Conservation (phyloP, 2,329 filamentous ascomycete genomes). For the Davidsoniella eucalypti region DNA sequence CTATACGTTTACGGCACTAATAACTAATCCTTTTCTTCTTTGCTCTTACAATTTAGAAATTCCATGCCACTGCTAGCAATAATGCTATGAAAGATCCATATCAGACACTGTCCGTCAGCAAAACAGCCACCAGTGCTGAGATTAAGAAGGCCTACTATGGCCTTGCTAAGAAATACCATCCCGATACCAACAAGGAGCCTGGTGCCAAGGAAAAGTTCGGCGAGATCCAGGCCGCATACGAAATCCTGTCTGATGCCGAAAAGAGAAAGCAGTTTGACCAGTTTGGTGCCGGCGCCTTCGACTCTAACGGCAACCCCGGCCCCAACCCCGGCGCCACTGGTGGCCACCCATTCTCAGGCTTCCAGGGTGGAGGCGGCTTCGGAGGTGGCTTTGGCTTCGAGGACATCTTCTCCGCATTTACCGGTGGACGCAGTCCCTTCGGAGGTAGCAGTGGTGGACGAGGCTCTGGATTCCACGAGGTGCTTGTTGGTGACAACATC, state of each 20-base stretch:
- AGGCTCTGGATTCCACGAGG: slow-evolving; percentile 58
- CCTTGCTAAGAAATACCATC: slow-evolving; percentile 92
- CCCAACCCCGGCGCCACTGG: slow-evolving; percentile 27
- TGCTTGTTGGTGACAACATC: slow-evolving; percentile 87
- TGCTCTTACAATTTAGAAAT: slow-evolving; percentile 24
- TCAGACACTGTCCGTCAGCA: slow-evolving; percentile 66
- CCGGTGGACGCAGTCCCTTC: slow-evolving; percentile 38
- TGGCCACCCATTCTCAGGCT: slow-evolving; percentile 47
- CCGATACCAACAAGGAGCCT: slow-evolving; percentile 92
- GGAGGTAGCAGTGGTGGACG: slow-evolving; percentile 37
- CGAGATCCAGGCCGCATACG: slow-evolving; percentile 86
- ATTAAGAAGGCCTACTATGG: slow-evolving; percentile 99
- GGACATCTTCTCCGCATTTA: slow-evolving; percentile 82
- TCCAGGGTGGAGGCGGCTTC: slow-evolving; percentile 50
- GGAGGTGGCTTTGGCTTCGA: slow-evolving; percentile 85
- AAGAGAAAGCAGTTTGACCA: slow-evolving; percentile 88
- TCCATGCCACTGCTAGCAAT: slow-evolving; percentile 40
- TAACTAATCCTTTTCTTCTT: background rate
- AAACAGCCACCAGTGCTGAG: slow-evolving; percentile 62
- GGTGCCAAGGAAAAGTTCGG: slow-evolving; percentile 88
- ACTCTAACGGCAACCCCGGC: slow-evolving; percentile 48
- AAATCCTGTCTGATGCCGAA: slow-evolving; percentile 78
- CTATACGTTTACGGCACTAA: background rate
- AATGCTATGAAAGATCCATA: slow-evolving; percentile 64
- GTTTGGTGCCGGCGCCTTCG: slow-evolving; percentile 76